A percentile compares a stretch with the other conserved stretches of the same genome.
Conservation (phyloP, 352 stramenopile genomes). For the Globisporangium cylindrosporum region DNA sequence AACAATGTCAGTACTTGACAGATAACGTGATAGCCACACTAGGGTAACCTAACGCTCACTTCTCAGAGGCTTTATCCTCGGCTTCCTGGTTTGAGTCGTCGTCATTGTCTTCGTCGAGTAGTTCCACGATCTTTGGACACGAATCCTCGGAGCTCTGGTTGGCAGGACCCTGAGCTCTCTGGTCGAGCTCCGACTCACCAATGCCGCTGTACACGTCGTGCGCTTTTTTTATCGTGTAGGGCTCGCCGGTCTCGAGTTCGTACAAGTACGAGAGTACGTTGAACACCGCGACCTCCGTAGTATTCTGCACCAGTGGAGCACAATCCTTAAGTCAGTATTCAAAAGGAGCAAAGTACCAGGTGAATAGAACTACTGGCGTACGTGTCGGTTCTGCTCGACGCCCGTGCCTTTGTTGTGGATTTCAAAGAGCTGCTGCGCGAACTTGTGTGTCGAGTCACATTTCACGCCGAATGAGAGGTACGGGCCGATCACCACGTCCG, state of each 20-base stretch:
- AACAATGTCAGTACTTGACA: too few species aligned
- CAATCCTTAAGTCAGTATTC: neutral
- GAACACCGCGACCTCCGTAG: conserved; percentile 89
- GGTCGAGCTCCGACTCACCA: conserved; percentile 36
- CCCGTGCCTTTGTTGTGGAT: conserved; percentile 92
- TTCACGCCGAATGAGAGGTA: conserved; percentile 91
- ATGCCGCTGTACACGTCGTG: conserved; percentile 89
- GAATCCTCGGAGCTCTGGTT: conserved; percentile 12
- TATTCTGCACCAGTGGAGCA: conserved; percentile 61
- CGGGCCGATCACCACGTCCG: conserved; percentile 89
- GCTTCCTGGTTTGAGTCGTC: conserved; percentile 13
- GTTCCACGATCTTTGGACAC: conserved; percentile 25
- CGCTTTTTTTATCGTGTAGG: conserved; percentile 88
- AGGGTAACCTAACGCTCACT: conserved; percentile 10
- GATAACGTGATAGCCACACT: too few species aligned
- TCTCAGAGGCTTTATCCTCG: conserved; percentile 11
- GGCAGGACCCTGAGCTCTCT: neutral
- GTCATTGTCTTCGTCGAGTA: conserved; percentile 19
- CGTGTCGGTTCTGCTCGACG: conserved; percentile 93
- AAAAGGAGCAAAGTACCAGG: too few species aligned
- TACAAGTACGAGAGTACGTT: conserved; percentile 91
- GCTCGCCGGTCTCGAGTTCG: conserved; percentile 84
- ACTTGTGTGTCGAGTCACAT: conserved; percentile 63
- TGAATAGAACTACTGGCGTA: conserved; percentile 19
- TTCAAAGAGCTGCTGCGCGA: conserved; percentile 89